Base-by-base conservation (phyloP, 139 green algal species). In the Tetraselmis striata region DNA sequence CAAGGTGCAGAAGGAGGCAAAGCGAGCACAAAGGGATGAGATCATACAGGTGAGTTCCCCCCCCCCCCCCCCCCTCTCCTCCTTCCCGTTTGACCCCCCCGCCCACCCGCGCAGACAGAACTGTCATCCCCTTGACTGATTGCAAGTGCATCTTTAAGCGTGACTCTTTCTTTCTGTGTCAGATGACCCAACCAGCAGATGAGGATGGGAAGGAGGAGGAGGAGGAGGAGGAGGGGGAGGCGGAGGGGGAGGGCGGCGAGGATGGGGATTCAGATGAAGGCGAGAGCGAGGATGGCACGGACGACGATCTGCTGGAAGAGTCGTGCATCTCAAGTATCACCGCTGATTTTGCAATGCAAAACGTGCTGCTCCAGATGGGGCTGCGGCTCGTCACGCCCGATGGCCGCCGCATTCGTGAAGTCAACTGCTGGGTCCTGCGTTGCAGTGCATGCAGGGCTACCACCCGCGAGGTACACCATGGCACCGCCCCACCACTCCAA, bases 311-410 rank as follows among this genome's bases (percentile, higher is more conserved):
- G 28, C 26, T 28, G 59, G 32, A 24, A 25, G 31, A 87, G 58
- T 91, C 83, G 76, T 83, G 75, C n/a, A 88, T 98, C 29, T 85
- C 87, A 30, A 86, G 28, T 31, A 80, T 98, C 24, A 99, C 96
- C 23, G 94, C 88, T 1, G 96, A 99, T 84, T 99, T 96, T 83
- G 90, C 95, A 0, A 99, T 99, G 95, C 96, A 99, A 89, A 99
- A 99, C 84, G 96, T 99, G 82, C 85, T 96, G 75, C 84, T 98
- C 84, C 94, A 98, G 90, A 97, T 98, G 94, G 94, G 94, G 23
- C 87, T 98, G 84, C 85, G 90, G 0, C 84, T 97, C 76, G 83
- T 95, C 23, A 89, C 93, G 0, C 87, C 86, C 2, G 91, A 98
- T 86, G 96, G 96, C 27, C 84, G 86, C 59, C 89, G 89, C 77